Evolutionary conservation across 2,329 filamentous ascomycete species (phyloP), one percentile per base, ranked within the genome.

Genomic region (Penicillium sp.): DNA sequence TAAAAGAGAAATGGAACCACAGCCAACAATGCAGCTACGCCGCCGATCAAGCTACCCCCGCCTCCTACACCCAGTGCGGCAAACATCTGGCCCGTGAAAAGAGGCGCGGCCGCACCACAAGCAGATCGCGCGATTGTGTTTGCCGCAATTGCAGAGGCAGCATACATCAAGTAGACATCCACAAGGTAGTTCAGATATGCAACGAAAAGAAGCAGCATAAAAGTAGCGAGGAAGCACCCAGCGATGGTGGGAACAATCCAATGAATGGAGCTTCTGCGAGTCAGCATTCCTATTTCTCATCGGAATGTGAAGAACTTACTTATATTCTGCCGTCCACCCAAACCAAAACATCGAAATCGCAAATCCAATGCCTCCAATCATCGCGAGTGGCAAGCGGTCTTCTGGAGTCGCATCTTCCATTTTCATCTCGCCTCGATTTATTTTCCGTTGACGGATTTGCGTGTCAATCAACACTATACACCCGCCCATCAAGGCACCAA

Each of bases 161-260:
- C 62, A 54, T 70, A 76, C 69, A 72, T 74, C 23, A 61, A 72
- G 57, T 84, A 85, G 1, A 76, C 72, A 65, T 85, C 83, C 45
- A 83, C 79, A 10, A 85, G 74, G 55, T 85, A 85, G 62, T 81
- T 84, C 35, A 84, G 71, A 61, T 80, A 82, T 37, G 78, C 72
- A 50, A 85, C 80, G 63, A 87, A 84, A 33, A 80, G 74, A 33
- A 80, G 69, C 13, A 79, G 53, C 49, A 81, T 77, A 3, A 70
- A 71, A 4, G 71, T 69, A 0, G 75, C 58, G 1, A 81, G 69
- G 55, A 80, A 77, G 16, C 73, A 73, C 1, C 79, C 78, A 2
- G 77, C 78, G 26, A 81, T 61, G 0, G 74, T 75, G 0, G 78
- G 78, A 1, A 80, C 79, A 29, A 80, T 74, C 80, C 79, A 82